Evolutionary conservation across 1,139 yeast species (phyloP), one percentile per base, ranked within the genome.

Genomic region (Yamadazyma oceani): DNA sequence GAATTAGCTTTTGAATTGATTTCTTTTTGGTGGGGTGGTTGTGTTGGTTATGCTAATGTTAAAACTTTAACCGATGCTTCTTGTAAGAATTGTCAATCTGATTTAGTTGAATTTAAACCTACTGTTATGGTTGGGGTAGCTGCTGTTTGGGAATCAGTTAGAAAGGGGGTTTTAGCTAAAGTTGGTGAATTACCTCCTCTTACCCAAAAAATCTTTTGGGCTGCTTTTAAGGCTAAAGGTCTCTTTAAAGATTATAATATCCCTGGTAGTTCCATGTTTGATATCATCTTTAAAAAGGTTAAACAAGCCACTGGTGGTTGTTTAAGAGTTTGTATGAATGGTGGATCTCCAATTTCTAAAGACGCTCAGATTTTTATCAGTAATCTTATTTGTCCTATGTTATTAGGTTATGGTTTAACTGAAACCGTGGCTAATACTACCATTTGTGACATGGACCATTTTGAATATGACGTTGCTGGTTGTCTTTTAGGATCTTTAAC

Each of bases 101-200:
- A 92, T 61, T 78, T 92, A 68, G 77, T 77, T 42, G 89, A 85
- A 57, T 87, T 88, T 65, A 76, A 79, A 60, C 99, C 99, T 44
- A 85, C 96, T 9, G 66, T 92, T 50, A 87, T 92, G 96, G 96
- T 89, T 48, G 98, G 96, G 60, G 98, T 94, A 40, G 97, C 98
- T 12, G 96, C 98, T 2, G 97, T 92, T 39, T 94, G 97, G 96
- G 99, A 92, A 70, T 77, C 85, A 22, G 88, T 92, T 44, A 84
- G 95, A 65, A 92, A 92, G 70, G 99, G 98, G 41, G 85, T 92
- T 42, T 51, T 87, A 46, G 77, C 79, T 39, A 90, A 90, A 66
- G 75, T 94, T 44, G 70, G 73, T 48, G 78, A 79, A 52, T 75
- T 75, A 54, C 86, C 96, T 11, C 53, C 79, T 12, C 50, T 84